These are phyloP conservation scores for Candida mesenterica DNA, from an alignment of 1,139 yeast genomes.

Conservation along the genomic window DNA sequence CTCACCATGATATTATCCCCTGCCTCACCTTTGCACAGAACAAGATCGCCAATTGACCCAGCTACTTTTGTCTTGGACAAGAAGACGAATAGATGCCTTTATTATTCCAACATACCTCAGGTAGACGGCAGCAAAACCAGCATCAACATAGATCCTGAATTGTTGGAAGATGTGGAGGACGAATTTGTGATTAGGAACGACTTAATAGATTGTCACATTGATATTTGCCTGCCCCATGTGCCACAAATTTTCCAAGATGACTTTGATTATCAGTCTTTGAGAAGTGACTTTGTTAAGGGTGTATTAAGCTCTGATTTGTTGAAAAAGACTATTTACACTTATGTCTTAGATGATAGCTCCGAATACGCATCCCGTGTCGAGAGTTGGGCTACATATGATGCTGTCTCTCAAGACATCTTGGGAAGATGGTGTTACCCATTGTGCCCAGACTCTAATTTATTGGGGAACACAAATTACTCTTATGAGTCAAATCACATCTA, in stretches of 20 bases:
- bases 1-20: constrained; percentile 90
- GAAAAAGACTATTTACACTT: constrained; percentile 88
- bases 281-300: constrained; percentile 88
- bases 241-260: constrained; percentile 96
- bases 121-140: constrained; percentile 49
- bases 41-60: constrained; percentile 75
- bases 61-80: constrained; percentile 83
- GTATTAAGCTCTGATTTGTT: constrained; percentile 86
- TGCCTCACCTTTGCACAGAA: constrained; percentile 82
- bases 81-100: constrained; percentile 70
- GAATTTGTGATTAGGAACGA: constrained; percentile 84
- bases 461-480: constrained; percentile 67
- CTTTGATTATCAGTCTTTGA: constrained; percentile 84
- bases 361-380: constrained; percentile 91
- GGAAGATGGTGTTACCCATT: constrained; percentile 93
- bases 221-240: constrained; percentile 90
- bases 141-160: constrained; percentile 77
- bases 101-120: constrained; percentile 74
- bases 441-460: constrained; percentile 79
- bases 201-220: constrained; percentile 92
- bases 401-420: constrained; percentile 84
- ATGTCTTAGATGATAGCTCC: constrained; percentile 61
- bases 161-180: constrained; percentile 69
- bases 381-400: constrained; percentile 89
- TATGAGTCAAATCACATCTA: constrained; percentile 85